Conservation (phyloP, 306 rosid species). For the Erythrophleum fordii region DNA sequence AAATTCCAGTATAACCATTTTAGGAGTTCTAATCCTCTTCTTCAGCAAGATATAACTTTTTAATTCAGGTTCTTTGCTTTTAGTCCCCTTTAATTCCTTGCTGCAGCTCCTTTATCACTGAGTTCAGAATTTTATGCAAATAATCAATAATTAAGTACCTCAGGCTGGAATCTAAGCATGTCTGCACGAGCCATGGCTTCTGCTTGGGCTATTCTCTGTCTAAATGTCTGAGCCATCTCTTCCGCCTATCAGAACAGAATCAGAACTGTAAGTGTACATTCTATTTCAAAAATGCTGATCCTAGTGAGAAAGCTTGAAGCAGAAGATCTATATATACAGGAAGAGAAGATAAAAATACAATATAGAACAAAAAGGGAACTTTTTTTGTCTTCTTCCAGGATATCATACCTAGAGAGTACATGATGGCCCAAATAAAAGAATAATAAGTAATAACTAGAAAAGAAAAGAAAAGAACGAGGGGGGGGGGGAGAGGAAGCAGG, state of each 20-base stretch:
- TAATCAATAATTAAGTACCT: constrained; percentile 59
- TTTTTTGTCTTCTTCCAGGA: constrained; percentile 28
- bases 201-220: constrained; percentile 98
- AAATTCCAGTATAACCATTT: neutral
- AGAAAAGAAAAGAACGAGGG: too few relatives aligned
- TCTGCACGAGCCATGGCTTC: constrained; percentile 99
- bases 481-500: neutral
- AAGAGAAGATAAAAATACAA: constrained; percentile 21
- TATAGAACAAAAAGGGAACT: neutral
- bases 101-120: constrained; percentile 18
- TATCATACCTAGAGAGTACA: constrained; percentile 16
- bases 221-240: constrained; percentile 95
- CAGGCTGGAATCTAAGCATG: constrained; percentile 91
- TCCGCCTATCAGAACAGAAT: constrained; percentile 73
- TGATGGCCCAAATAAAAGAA: neutral
- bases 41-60: constrained; percentile 20
- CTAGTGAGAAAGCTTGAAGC: constrained; percentile 17
- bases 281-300: constrained; percentile 31
- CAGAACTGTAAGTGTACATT: constrained; percentile 14
- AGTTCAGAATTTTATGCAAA: constrained; percentile 26
- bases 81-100: constrained; percentile 1
- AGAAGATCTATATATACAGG: constrained; percentile 14
- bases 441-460: neutral
- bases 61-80: neutral
- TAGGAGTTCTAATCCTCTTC: neutral